Evolutionary conservation across 495 filamentous ascomycete species (phyloP), one percentile per base, ranked within the genome.

Genomic region (Lasiosphaeria ovina): DNA sequence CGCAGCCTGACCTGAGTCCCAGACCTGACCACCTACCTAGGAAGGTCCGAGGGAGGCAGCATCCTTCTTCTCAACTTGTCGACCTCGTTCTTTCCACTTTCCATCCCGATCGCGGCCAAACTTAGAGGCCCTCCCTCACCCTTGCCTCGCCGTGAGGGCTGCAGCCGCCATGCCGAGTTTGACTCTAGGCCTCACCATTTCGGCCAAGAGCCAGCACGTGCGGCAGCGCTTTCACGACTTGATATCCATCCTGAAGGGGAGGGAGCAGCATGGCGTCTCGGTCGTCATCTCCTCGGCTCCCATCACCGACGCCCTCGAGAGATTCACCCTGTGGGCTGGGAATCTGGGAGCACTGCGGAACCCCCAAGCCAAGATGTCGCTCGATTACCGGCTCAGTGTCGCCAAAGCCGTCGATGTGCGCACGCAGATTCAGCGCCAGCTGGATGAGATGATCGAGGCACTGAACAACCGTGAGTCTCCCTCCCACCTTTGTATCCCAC

Each of bases 241-340:
- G 1, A 34, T 61, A 10, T 6, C 11, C n/a, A 5, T 7, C 32
- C 33, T 51, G 2, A 9, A 61, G 6, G 5, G 48, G 0, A 51
- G 11, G 11, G 10, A 42, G 1, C 24, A 54, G 5, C 49, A 36
- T 8, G 42, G 6, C 6, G n/a, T 11, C 9, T 9, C 35, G 2
- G 16, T 16, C 4, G 17, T 45, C 0, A 55, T 53, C 16, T 11
- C 51, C 4, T 1, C 60, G 11, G 5, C 40, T 0, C 16, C 33
- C 0, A 24, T 61, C 8, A 42, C 47, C 9, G 65, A 67, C 50
- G 50, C 31, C 6, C 2, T 64, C 8, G 65, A 65, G 49, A 51
- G 59, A 36, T 67, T 62, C 31, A 54, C 48, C 8, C 51, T 67
- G 12, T 65, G 65, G 62, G 54, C 62, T 0, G 65, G 65, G 5